These are phyloP conservation scores for Raphanus raphanistrum DNA, from an alignment of 345 rosid species.

Conservation along the genomic window DNA sequence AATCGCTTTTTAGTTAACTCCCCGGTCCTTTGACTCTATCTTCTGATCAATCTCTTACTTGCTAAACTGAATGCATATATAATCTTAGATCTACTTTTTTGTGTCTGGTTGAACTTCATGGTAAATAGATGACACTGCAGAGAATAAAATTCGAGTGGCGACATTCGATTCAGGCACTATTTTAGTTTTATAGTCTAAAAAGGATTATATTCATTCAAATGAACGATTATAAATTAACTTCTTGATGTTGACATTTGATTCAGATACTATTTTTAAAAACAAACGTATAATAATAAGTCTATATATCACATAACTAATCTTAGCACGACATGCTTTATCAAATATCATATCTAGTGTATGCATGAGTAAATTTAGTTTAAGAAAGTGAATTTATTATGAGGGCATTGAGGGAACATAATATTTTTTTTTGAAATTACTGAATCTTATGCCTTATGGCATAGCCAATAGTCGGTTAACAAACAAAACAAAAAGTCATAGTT, in stretches of 20 bases:
- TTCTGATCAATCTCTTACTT: too few species aligned
- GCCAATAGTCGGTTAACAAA: constrained; percentile 3
- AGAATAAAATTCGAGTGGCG: too few species aligned
- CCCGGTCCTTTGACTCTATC: too few species aligned
- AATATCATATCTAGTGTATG: background rate
- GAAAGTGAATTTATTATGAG: background rate
- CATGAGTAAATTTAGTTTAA: constrained; percentile 3
- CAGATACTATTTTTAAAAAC: background rate
- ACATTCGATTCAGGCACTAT: too few species aligned
- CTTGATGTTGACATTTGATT: background rate
- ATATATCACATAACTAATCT: background rate
- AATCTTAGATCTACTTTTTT: too few species aligned
- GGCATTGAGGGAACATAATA: background rate
- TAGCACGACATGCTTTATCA: background rate
- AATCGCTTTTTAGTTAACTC: too few species aligned
- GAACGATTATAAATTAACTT: background rate
- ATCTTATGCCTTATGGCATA: constrained; percentile 15
- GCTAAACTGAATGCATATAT: too few species aligned
- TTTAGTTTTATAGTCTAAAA: background rate
- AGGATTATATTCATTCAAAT: background rate
- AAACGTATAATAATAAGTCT: background rate
- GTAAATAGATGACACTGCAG: too few species aligned
- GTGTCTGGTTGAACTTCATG: too few species aligned
- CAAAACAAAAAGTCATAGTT: background rate
- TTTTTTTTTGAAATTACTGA: background rate